Evolutionary conservation across 352 stramenopile species (phyloP).

Genomic region (Phytophthora pini): DNA sequence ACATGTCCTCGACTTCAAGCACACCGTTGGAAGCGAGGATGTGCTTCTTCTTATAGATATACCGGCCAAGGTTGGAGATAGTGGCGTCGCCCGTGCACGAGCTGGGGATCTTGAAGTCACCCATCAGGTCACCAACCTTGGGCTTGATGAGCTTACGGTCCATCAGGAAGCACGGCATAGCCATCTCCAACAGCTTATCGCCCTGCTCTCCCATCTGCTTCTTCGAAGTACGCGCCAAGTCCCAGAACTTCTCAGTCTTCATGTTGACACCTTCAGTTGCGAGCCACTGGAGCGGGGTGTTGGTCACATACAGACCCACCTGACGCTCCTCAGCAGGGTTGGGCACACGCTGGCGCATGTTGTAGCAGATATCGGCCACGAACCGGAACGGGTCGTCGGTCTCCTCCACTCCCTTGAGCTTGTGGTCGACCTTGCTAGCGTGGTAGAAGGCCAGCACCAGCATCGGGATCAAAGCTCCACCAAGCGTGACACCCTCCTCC

Average conservation of each 20-base stretch:
- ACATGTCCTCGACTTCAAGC: slow-evolving; percentile 49
- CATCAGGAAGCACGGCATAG: slow-evolving; percentile 45
- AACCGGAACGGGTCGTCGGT: slow-evolving; percentile 39
- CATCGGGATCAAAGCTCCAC: slow-evolving; percentile 53
- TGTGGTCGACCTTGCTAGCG: slow-evolving; percentile 42
- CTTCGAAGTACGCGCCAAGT: slow-evolving; percentile 51
- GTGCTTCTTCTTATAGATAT: slow-evolving; percentile 45
- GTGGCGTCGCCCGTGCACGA: slow-evolving; percentile 58
- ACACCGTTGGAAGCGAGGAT: slow-evolving; percentile 36
- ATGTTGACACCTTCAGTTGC: slow-evolving; percentile 53
- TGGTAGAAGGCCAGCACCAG: slow-evolving; percentile 61
- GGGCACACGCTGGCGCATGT: slow-evolving; percentile 49
- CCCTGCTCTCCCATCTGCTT: slow-evolving; percentile 26
- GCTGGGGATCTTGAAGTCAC: slow-evolving; percentile 34
- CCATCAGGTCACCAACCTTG: slow-evolving; percentile 25
- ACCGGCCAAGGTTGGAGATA: slow-evolving; percentile 47
- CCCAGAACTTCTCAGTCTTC: slow-evolving; percentile 57
- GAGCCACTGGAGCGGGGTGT: slow-evolving; percentile 49
- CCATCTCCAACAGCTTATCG: slow-evolving; percentile 56
- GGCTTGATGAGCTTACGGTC: slow-evolving; percentile 41
- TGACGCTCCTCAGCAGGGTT: slow-evolving; percentile 30
- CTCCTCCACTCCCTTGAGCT: slow-evolving; percentile 25
- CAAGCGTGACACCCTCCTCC: slow-evolving; percentile 47
- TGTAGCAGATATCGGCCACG: slow-evolving; percentile 55
- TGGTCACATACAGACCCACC: slow-evolving; percentile 61